Conservation (phyloP, 2,329 filamentous ascomycete species). For the Fusarium pininemorale region DNA sequence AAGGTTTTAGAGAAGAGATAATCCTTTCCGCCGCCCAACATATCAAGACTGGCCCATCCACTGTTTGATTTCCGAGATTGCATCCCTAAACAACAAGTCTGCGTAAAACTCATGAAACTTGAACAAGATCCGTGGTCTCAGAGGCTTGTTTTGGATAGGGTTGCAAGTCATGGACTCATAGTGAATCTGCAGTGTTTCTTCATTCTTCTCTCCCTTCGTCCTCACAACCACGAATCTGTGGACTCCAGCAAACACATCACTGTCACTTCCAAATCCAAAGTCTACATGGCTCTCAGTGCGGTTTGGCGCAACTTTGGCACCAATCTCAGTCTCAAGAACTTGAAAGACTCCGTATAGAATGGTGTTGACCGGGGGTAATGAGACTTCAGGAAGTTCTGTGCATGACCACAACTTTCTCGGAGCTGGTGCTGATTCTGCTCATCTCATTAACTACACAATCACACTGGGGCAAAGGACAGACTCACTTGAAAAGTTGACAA, state of each 20-base stretch:
- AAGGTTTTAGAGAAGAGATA: not conserved
- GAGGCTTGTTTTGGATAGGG: slow-evolving; percentile 31
- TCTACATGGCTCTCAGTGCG: slow-evolving; percentile 41
- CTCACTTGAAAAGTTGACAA: slow-evolving; percentile 34
- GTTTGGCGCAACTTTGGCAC: not conserved
- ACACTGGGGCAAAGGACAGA: rapidly evolving
- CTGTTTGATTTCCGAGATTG: slow-evolving; percentile 31
- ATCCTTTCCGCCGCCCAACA: not conserved
- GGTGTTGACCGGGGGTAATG: slow-evolving; percentile 31
- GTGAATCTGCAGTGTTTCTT: slow-evolving; percentile 26
- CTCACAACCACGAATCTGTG: slow-evolving; percentile 44
- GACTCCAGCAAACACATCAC: slow-evolving; percentile 39
- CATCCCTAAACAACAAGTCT: slow-evolving; percentile 41
- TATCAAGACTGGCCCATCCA: slow-evolving; percentile 11
- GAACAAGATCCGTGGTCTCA: slow-evolving; percentile 20
- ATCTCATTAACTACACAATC: not conserved
- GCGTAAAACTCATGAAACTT: slow-evolving; percentile 41
- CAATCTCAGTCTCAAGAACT: slow-evolving; percentile 28
- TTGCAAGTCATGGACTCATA: slow-evolving; percentile 42
- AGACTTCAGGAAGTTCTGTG: slow-evolving; percentile 25
- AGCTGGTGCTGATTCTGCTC: slow-evolving; percentile 4
- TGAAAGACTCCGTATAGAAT: slow-evolving; percentile 44
- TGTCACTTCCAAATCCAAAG: slow-evolving; percentile 43
- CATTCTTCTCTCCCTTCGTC: not conserved
- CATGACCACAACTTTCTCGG: slow-evolving; percentile 29